A percentile compares a stretch with the other conserved stretches of the same genome.
Conservation (phyloP, 2,329 filamentous ascomycete species). For the Colletotrichum sp. region DNA sequence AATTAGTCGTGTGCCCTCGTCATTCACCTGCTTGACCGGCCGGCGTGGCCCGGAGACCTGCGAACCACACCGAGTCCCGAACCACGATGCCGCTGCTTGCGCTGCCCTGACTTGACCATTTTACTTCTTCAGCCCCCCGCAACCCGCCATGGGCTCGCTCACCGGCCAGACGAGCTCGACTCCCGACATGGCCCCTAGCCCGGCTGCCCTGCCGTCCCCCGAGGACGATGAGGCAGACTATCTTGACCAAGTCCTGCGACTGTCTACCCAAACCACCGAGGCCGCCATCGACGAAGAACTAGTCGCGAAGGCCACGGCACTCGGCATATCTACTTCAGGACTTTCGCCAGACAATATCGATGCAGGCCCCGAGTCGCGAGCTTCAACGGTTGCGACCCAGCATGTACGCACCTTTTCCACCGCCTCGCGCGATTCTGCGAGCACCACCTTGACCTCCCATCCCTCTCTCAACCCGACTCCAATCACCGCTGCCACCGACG, state of each 20-base stretch:
- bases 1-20: constrained; percentile 1
- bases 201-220: constrained; percentile 20
- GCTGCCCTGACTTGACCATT: constrained; percentile 15
- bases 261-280: constrained; percentile 39
- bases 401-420: constrained; percentile 52
- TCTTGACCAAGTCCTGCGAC: constrained; percentile 41
- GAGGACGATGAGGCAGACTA: constrained; percentile 47
- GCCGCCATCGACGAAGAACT: constrained; percentile 41
- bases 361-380: constrained; percentile 45
- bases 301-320: constrained; percentile 34
- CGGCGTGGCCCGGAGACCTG: constrained; percentile 5
- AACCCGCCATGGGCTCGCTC: constrained; percentile 17
- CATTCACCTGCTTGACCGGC: constrained; percentile 1
- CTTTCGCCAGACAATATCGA: constrained; percentile 39
- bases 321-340: constrained; percentile 39
- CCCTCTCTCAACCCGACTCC: constrained; percentile 42
- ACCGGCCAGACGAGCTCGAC: constrained; percentile 15
- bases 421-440: constrained; percentile 42
- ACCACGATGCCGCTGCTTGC: constrained; percentile 18
- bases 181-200: background rate
- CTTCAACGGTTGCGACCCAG: constrained; percentile 42
- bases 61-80: background rate
- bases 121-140: background rate
- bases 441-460: constrained; percentile 46
- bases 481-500: constrained; percentile 20